phyloP scores from a whole-genome alignment of 768 basidiomycete genomes.

The Amanita rubescens region DNA sequence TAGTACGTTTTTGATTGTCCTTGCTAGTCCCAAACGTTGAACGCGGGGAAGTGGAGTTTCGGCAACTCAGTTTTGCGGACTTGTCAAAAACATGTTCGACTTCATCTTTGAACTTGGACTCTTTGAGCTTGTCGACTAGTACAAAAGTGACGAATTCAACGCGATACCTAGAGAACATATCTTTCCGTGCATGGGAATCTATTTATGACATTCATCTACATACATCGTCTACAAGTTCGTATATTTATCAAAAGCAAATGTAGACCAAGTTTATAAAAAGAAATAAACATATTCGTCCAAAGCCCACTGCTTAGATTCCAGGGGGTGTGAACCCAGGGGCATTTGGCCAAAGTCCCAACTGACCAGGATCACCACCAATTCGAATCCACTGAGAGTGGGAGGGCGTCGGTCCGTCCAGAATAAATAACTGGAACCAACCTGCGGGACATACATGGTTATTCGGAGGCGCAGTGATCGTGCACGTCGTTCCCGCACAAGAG shows the following conservation, averaged over 20 bases:
- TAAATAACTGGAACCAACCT: slow-evolving; percentile 70
- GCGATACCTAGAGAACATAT: not conserved
- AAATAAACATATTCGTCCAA: not conserved
- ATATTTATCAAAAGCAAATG: no score
- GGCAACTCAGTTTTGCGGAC: slow-evolving; percentile 40
- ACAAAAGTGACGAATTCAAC: no score
- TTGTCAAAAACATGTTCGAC: slow-evolving; percentile 23
- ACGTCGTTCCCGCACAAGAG: slow-evolving; percentile 56
- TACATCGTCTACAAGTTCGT: no score
- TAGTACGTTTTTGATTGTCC: no score
- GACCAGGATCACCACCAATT: slow-evolving; percentile 68
- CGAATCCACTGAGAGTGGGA: slow-evolving; percentile 70
- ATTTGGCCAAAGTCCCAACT: slow-evolving; percentile 68
- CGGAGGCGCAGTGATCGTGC: slow-evolving; percentile 75
- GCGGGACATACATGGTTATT: slow-evolving; percentile 62
- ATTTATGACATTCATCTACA: no score
- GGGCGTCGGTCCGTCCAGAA: slow-evolving; percentile 74
- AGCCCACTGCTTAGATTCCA: slow-evolving; percentile 32
- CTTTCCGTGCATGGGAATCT: no score
- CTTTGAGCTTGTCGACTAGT: slow-evolving; percentile 25
- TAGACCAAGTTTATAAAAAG: not conserved
- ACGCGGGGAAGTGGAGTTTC: slow-evolving; percentile 29
- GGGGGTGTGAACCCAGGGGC: slow-evolving; percentile 62
- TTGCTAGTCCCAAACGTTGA: slow-evolving; percentile 43
- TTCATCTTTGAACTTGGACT: slow-evolving; percentile 7